Percentiles rank a stretch among this genome's conserved stretches.
phyloP scores from a whole-genome alignment of 2,329 filamentous ascomycete species.

The Acrocalymma vagum region DNA sequence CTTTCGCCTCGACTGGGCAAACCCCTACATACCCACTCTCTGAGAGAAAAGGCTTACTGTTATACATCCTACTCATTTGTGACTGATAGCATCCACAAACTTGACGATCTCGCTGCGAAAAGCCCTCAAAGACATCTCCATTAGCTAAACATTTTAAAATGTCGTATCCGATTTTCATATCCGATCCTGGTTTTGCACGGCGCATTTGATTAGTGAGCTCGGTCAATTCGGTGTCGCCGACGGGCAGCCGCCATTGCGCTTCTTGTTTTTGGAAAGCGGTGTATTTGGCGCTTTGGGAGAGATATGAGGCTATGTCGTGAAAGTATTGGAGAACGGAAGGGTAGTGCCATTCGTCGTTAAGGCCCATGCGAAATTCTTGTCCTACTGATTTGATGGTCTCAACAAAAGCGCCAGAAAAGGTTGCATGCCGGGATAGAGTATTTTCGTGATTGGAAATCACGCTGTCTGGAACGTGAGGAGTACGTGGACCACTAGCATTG shows the following conservation, averaged over 20 bases:
- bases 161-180: constrained; percentile 4
- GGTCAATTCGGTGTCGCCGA: constrained; percentile 16
- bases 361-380: constrained; percentile 1
- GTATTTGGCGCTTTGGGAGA: constrained; percentile 8
- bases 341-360: constrained; percentile 7
- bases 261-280: constrained; percentile 6
- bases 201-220: background rate
- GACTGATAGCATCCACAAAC: constrained; percentile 1
- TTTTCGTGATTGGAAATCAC: background rate
- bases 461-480: background rate
- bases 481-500: constrained; percentile 9
- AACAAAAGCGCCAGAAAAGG: constrained; percentile 1
- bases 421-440: background rate
- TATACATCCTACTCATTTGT: constrained; percentile 15
- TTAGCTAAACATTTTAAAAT: background rate
- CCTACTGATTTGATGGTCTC: constrained; percentile 11
- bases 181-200: constrained; percentile 2
- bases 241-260: constrained; percentile 18
- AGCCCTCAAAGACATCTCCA: background rate
- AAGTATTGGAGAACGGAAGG: background rate
- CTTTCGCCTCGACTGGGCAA: constrained; percentile 3
- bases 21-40: constrained; percentile 16
- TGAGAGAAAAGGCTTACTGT: constrained; percentile 15
- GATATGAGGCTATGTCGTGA: constrained; percentile 7
- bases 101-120: background rate